Evolutionary conservation across 495 filamentous ascomycete species (phyloP), one percentile per base, ranked within the genome.

Genomic region (Pyrenula massariospora): DNA sequence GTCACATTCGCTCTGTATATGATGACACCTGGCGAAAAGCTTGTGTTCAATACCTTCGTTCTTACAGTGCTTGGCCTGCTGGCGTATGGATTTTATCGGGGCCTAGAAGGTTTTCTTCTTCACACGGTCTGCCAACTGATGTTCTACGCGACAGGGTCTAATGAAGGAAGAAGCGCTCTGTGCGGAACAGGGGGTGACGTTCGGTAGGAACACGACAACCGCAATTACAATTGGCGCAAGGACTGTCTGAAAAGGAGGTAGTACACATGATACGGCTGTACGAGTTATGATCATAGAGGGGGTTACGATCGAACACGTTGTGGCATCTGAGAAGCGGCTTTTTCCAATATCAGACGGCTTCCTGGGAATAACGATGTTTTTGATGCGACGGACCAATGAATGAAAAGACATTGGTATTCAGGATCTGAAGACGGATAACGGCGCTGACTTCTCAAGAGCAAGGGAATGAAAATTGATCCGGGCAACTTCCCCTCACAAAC

Each of bases 1-100:
- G 85, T 88, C 58, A 87, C 85, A 10, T 85, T 85, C 63, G 77
- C 81, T 31, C 70, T 87, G 22, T 89, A 89, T 67, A 86, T 88
- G 70, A 74, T 89, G 62, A 88, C 84, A 0, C 77, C 83, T 15
- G 80, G 73, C 22, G 85, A 89, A 69, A 87, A 85, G 57, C 77
- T 86, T 56, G 80, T 87, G 54, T 82, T 87, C 68, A 88, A 76
- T 54, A 59, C 67, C n/a, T 73, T 73, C 54, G 70, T 76, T 20
- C 50, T 74, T 0, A 59, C 71, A 8, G 59, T 69, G 22, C 54
- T 73, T 31, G 58, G 55, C 12, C 65, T 75, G 0, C 60, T 75
- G 31, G 31, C 15, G 31, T 42, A 42, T 15, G 5, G 31, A 15
- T 15, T 42, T 8, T 42, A 8, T 15, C 15, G 8, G 5, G 31